Evolutionary conservation across 352 stramenopile species (phyloP).

Genomic region (Phytophthora sojae): DNA sequence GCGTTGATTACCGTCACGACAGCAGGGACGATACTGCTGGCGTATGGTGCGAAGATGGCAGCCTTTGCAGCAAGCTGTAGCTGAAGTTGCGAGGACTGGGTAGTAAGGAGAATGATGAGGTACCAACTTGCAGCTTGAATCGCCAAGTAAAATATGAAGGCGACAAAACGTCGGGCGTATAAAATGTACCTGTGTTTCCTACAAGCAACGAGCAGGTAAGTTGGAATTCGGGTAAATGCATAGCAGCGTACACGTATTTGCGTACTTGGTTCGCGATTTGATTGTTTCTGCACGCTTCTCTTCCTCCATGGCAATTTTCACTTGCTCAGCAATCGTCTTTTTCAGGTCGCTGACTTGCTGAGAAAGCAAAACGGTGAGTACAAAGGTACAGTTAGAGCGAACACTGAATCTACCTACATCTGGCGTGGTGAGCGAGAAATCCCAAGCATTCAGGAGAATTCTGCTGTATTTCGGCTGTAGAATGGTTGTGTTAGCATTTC

Average conservation of each 20-base stretch:
- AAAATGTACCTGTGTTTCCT: slow-evolving; percentile 67
- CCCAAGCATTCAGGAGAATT: slow-evolving; percentile 78
- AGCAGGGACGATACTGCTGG: slow-evolving; percentile 70
- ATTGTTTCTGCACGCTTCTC: slow-evolving; percentile 62
- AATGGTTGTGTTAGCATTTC: background rate
- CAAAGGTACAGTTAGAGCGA: background rate
- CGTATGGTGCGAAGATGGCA: slow-evolving; percentile 58
- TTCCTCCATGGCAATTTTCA: slow-evolving; percentile 65
- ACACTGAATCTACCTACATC: slow-evolving; percentile 42
- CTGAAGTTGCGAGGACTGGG: slow-evolving; percentile 70
- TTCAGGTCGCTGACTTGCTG: slow-evolving; percentile 69
- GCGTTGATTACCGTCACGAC: slow-evolving; percentile 82
- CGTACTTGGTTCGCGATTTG: slow-evolving; percentile 56
- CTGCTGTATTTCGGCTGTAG: slow-evolving; percentile 64
- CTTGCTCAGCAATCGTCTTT: slow-evolving; percentile 65
- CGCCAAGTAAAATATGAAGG: slow-evolving; percentile 67
- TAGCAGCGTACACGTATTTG: background rate
- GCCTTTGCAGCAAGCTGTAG: slow-evolving; percentile 48
- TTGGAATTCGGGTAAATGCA: too few species aligned
- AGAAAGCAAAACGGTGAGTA: slow-evolving; percentile 1
- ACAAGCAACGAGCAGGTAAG: background rate
- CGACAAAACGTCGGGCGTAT: slow-evolving; percentile 52
- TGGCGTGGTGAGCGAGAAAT: slow-evolving; percentile 55
- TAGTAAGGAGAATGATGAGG: slow-evolving; percentile 78
- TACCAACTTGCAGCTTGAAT: slow-evolving; percentile 77